Percentiles rank a stretch among this genome's conserved stretches.
These are phyloP conservation scores for peach (Prunus persica) DNA, from an alignment of 306 rosid genomes.

Conservation along the genomic window DNA sequence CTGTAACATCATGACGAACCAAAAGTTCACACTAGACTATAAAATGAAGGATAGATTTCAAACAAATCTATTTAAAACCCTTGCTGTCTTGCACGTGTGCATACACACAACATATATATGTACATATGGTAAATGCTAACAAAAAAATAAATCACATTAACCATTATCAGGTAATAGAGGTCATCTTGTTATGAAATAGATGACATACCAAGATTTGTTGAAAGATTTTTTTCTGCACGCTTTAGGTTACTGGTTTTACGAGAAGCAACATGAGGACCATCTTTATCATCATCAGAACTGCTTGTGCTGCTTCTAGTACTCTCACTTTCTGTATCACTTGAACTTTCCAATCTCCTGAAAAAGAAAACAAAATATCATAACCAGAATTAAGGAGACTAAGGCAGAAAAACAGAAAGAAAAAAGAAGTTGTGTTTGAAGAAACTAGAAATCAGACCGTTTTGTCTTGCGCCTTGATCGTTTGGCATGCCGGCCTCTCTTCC, in stretches of 20 bases:
- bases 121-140: neutral
- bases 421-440: constrained; percentile 4
- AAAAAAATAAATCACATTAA: neutral
- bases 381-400: constrained; percentile 26
- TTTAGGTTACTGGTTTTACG: constrained; percentile 32
- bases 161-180: neutral
- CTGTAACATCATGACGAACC: constrained; percentile 44
- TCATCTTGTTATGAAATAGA: constrained; percentile 6
- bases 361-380: constrained; percentile 13
- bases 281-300: constrained; percentile 57
- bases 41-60: constrained; percentile 12
- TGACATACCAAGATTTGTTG: constrained; percentile 40
- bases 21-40: constrained; percentile 25
- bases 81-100: neutral
- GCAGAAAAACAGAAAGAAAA: neutral
- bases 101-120: neutral
- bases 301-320: constrained; percentile 49
- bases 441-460: constrained; percentile 44
- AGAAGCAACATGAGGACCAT: constrained; percentile 30
- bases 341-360: constrained; percentile 60
- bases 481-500: constrained; percentile 48
- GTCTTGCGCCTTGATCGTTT: constrained; percentile 60
- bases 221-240: constrained; percentile 40
- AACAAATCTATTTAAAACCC: constrained; percentile 8
- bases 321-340: constrained; percentile 62